Evolutionary conservation across 2,329 filamentous ascomycete genomes (phyloP).

Genomic region (Plectosphaerella plurivora): DNA sequence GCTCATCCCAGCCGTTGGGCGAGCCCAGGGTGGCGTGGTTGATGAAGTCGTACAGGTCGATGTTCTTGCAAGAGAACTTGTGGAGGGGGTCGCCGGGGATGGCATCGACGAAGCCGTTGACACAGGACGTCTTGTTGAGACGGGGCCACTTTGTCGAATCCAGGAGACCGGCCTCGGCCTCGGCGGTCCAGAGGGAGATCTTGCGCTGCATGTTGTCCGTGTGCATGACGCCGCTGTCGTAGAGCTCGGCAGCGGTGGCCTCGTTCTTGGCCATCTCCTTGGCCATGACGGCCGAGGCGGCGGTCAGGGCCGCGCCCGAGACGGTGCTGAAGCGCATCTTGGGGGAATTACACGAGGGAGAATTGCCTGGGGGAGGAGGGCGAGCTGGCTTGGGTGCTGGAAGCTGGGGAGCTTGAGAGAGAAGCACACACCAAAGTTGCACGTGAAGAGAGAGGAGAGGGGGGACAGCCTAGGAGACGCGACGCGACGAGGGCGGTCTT

Average conservation of each 20-base stretch:
- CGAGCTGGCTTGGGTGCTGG: background rate
- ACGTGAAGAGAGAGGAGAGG: background rate
- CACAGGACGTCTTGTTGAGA: conserved; percentile 32
- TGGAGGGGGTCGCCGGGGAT: conserved; percentile 39
- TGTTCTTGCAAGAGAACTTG: conserved; percentile 43
- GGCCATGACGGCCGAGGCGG: conserved; percentile 8
- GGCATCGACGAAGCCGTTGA: conserved; percentile 36
- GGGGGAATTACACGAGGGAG: background rate
- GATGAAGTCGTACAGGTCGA: conserved; percentile 53
- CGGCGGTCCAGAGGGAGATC: conserved; percentile 1
- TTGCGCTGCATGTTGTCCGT: conserved; percentile 14
- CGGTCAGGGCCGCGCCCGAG: conserved; percentile 7
- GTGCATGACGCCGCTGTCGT: conserved; percentile 16
- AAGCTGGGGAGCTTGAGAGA: background rate
- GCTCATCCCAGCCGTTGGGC: background rate
- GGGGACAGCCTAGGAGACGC: background rate
- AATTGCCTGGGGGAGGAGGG: background rate
- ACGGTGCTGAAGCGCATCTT: conserved; percentile 13
- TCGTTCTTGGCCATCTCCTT: conserved; percentile 16
- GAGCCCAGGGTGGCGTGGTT: conserved; percentile 46
- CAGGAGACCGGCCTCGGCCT: conserved; percentile 13
- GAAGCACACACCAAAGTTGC: background rate
- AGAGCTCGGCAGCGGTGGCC: conserved; percentile 14
- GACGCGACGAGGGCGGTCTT: background rate
- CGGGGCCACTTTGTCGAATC: conserved; percentile 28